Percentiles rank a stretch among this genome's conserved stretches.
phyloP scores from a whole-genome alignment of 768 basidiomycete species.

The Phanerodontia chrysosporium region DNA sequence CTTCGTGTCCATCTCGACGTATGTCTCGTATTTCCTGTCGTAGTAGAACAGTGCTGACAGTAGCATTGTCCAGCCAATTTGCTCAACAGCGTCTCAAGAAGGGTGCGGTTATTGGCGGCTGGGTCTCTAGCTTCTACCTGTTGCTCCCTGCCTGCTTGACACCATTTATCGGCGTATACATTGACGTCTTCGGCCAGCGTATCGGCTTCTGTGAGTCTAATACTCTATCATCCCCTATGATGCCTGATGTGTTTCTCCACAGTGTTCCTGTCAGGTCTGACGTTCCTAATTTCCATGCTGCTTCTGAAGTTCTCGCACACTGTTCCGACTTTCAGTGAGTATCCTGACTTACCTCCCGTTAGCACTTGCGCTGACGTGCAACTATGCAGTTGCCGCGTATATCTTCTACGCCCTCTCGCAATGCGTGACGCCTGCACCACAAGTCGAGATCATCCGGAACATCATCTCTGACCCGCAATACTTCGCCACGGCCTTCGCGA shows the following conservation, averaged over 20 bases:
- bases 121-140: slow-evolving; percentile 41
- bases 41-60: too few relatives aligned
- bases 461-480: slow-evolving; percentile 39
- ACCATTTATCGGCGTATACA: slow-evolving; percentile 38
- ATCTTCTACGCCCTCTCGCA: slow-evolving; percentile 37
- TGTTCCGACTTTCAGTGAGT: slow-evolving; percentile 34
- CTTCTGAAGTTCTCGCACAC: slow-evolving; percentile 35
- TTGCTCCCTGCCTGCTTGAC: slow-evolving; percentile 36
- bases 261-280: slow-evolving; percentile 38
- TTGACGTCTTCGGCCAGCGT: slow-evolving; percentile 36
- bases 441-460: slow-evolving; percentile 36
- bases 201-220: slow-evolving; percentile 32
- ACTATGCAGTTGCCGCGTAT: slow-evolving; percentile 33
- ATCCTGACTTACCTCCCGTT: not conserved
- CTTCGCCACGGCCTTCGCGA: slow-evolving; percentile 36
- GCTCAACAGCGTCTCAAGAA: slow-evolving; percentile 38
- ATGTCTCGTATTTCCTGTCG: slow-evolving; percentile 3
- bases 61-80: too few relatives aligned
- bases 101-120: slow-evolving; percentile 40
- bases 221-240: not conserved
- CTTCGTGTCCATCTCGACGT: slow-evolving; percentile 43
- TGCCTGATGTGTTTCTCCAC: not conserved
- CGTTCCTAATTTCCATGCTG: slow-evolving; percentile 39
- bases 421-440: slow-evolving; percentile 33
- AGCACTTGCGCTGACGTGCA: not conserved